A percentile compares a stretch with the other conserved stretches of the same genome.
Conservation (phyloP, 306 rosid genomes). For the Cicer arietinum region DNA sequence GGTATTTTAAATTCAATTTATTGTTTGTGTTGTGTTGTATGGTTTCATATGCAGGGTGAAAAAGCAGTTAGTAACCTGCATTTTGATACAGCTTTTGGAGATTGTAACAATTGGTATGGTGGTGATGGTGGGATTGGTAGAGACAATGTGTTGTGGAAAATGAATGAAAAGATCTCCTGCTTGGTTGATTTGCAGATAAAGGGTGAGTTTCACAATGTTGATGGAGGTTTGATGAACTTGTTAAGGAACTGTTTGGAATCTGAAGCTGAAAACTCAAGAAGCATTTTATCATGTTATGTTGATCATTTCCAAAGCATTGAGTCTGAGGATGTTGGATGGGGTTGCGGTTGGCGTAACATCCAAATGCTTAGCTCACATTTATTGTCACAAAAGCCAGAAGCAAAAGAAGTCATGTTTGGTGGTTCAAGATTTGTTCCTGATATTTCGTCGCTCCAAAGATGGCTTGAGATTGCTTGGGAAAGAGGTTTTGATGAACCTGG, state of each 20-base stretch:
- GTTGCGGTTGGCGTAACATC: conserved; percentile 90
- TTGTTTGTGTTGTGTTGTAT: conserved; percentile 19
- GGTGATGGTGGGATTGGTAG: conserved; percentile 38
- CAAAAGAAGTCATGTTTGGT: conserved; percentile 68
- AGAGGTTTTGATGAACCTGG: conserved; percentile 81
- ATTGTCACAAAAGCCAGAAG: conserved; percentile 62
- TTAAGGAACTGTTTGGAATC: conserved; percentile 72
- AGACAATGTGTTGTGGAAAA: conserved; percentile 40
- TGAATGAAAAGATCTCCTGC: conserved; percentile 57
- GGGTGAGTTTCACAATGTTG: conserved; percentile 59
- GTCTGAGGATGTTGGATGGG: conserved; percentile 83
- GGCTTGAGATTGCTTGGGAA: conserved; percentile 98
- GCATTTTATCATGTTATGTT: conserved; percentile 67
- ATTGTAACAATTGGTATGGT: conserved; percentile 37
- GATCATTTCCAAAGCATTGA: conserved; percentile 75
- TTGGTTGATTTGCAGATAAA: conserved; percentile 66
- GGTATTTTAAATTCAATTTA: background rate
- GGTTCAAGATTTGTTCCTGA: conserved; percentile 82
- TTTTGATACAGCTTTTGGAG: conserved; percentile 41
- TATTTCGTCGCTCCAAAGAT: conserved; percentile 84
- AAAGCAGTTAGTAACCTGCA: conserved; percentile 45
- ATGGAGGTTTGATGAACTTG: conserved; percentile 68
- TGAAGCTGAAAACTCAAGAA: conserved; percentile 59
- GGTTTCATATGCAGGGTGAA: conserved; percentile 46
- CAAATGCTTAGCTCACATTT: conserved; percentile 89